Percentiles rank a stretch among this genome's conserved stretches.
Conservation (phyloP, 1,284 basidiomycete genomes). For the Microbotryum lychnidis-dioicae region DNA sequence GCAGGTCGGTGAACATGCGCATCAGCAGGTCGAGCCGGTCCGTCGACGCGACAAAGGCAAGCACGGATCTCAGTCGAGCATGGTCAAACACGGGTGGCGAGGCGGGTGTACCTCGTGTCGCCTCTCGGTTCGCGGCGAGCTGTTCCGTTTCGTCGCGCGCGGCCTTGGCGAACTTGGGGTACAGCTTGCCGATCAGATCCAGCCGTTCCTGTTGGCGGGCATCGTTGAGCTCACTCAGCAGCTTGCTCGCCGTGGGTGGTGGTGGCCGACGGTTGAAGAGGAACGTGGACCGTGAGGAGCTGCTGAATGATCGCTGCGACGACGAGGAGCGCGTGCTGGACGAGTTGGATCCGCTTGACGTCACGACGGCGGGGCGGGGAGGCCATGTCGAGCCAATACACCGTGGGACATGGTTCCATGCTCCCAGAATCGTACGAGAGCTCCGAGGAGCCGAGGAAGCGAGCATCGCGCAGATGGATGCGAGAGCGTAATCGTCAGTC, state of each 20-base stretch:
- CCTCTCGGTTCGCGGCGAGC: neutral
- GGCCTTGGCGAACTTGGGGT: constrained; percentile 15
- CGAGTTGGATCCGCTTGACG: too few relatives aligned
- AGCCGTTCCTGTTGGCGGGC: constrained; percentile 10
- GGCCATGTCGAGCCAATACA: too few relatives aligned
- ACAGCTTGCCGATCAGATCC: constrained; percentile 20
- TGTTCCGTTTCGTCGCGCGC: too few relatives aligned
- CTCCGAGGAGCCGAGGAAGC: too few relatives aligned
- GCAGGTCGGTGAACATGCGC: constrained; percentile 27
- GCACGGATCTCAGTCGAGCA: constrained; percentile 9
- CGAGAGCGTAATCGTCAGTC: too few relatives aligned
- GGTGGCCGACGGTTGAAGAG: constrained; percentile 25
- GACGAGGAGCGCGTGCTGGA: too few relatives aligned
- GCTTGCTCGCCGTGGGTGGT: constrained; percentile 3
- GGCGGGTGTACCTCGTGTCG: constrained; percentile 1
- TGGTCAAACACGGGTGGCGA: neutral
- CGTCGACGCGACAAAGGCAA: constrained; percentile 23
- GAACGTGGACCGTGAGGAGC: neutral
- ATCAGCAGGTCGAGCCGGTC: constrained; percentile 11
- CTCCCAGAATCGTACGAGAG: too few relatives aligned
- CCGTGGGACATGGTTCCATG: too few relatives aligned
- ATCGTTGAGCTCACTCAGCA: constrained; percentile 12
- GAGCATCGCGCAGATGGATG: too few relatives aligned
- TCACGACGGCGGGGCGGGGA: too few relatives aligned
- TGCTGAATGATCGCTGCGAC: too few relatives aligned